Evolutionary conservation across 176 grass and related monocot genomes (phyloP), one percentile per base, ranked within the genome.

Genomic region (Dactylis glomerata): DNA sequence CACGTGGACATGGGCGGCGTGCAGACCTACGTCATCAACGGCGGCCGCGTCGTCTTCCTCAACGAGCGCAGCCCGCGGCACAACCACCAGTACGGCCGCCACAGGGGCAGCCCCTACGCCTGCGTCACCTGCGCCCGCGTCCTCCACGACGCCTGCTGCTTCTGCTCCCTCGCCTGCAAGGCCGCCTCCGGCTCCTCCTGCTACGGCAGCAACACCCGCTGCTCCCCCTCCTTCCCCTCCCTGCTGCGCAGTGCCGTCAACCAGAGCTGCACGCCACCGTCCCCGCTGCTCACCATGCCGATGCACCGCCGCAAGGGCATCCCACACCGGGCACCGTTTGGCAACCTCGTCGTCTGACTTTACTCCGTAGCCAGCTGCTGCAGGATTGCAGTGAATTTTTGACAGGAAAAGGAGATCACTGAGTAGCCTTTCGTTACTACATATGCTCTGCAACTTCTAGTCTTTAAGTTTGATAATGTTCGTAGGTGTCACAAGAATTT

Each of bases 161-260:
- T 94, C 92, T 99, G 96, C 86, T 99, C 96, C 8, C 93, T 99
- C 31, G 89, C 89, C n/a, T 99, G 96, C 91, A 99, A 98, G 93
- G 38, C 78, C 45, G 42, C 75, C 57, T 57, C 81, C 16, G 80
- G 79, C 73, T 87, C 84, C 26, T 74, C n/a, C n/a, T 75, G 12
- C 80, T 58, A n/a, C 58, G 72, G 30, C 30, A 4, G 44, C 38
- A 63, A 8, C 41, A 6, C 72, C 45, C 33, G 66, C 42, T 82
- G 78, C 22, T 59, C 62, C 36, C 33, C 82, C 15, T 4, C 80
- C 2, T 22, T 76, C 9, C 79, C 92, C 16, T 52, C 72, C 45
- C 40, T 73, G 17, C 32, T 76, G 66, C 66, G 65, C 82, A 86
- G 74, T 62, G 80, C 83, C 68, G 42, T 47, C 80, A 75, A 81